Percentiles rank a stretch among this genome's conserved stretches.
phyloP scores from a whole-genome alignment of 1,139 yeast species.

The Wickerhamomyces sp. region DNA sequence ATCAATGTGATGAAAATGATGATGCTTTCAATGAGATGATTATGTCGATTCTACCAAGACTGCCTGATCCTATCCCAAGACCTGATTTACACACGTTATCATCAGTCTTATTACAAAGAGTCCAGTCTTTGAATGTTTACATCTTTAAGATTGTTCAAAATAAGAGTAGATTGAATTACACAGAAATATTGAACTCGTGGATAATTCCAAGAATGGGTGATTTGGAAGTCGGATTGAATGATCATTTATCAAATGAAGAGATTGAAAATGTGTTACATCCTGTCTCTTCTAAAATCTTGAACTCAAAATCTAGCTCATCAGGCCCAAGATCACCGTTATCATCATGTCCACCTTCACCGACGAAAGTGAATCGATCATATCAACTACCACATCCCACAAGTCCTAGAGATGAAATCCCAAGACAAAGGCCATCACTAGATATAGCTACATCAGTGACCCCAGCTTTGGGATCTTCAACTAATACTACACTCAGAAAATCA shows the following conservation, averaged over 20 bases:
- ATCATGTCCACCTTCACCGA: too few relatives aligned
- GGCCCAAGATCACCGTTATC: background rate
- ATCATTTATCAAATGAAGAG: slow-evolving; percentile 13
- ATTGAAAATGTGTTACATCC: slow-evolving; percentile 21
- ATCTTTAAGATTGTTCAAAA: slow-evolving; percentile 24
- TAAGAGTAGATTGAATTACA: slow-evolving; percentile 17
- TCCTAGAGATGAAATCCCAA: too few relatives aligned
- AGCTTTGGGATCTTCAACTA: too few relatives aligned
- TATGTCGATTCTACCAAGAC: slow-evolving; percentile 18
- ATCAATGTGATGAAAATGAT: slow-evolving; percentile 3
- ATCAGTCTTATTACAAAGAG: slow-evolving; percentile 23
- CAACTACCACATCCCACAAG: too few relatives aligned
- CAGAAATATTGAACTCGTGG: slow-evolving; percentile 22
- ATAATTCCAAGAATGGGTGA: slow-evolving; percentile 23
- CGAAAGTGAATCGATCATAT: too few relatives aligned
- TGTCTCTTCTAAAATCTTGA: slow-evolving; percentile 4
- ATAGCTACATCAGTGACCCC: too few relatives aligned
- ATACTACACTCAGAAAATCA: too few relatives aligned
- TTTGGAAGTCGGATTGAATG: slow-evolving; percentile 14
- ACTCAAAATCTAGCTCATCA: background rate
- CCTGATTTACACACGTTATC: slow-evolving; percentile 25
- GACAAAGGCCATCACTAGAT: too few relatives aligned
- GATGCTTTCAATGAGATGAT: slow-evolving; percentile 2
- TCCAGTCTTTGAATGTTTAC: slow-evolving; percentile 27
- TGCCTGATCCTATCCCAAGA: slow-evolving; percentile 31